A percentile compares a stretch with the other conserved stretches of the same genome.
These are phyloP conservation scores for Blumeria hordei DNA, from an alignment of 2,329 filamentous ascomycete genomes.

Conservation along the genomic window DNA sequence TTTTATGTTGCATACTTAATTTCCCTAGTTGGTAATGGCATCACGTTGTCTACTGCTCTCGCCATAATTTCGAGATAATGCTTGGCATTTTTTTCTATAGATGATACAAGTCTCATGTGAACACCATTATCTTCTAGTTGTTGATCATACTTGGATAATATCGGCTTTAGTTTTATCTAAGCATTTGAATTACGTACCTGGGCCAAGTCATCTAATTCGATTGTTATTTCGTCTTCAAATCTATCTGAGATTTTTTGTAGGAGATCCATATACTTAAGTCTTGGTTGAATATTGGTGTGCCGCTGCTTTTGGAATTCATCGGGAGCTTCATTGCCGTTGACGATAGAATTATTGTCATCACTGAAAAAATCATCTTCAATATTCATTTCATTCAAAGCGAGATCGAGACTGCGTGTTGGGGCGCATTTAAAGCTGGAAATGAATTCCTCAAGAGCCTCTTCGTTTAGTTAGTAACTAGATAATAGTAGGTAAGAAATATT, in stretches of 20 bases:
- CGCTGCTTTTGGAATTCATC: constrained; percentile 19
- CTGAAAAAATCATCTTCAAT: constrained; percentile 70
- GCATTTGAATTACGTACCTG: constrained; percentile 24
- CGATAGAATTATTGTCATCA: constrained; percentile 50
- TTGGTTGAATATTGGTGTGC: constrained; percentile 28
- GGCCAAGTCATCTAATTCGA: constrained; percentile 75
- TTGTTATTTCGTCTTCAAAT: constrained; percentile 47
- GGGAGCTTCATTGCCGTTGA: constrained; percentile 22
- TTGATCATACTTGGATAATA: constrained; percentile 37
- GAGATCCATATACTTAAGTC: constrained; percentile 70
- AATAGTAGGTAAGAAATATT: constrained; percentile 2
- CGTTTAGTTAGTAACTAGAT: constrained; percentile 4
- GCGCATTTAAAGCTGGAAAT: constrained; percentile 68
- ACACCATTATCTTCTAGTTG: constrained; percentile 32
- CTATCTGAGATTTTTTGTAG: constrained; percentile 75
- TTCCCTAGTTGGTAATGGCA: constrained; percentile 58
- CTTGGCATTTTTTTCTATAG: constrained; percentile 73
- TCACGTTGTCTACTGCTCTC: constrained; percentile 61
- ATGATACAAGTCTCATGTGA: constrained; percentile 45
- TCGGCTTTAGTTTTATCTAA: not conserved
- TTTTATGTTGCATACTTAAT: constrained; percentile 32
- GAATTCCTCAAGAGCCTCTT: constrained; percentile 71
- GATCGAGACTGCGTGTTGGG: constrained; percentile 41
- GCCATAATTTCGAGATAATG: constrained; percentile 90
- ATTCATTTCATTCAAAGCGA: constrained; percentile 62